Base-by-base conservation (phyloP, 352 stramenopile species). In the Phytophthora fragariae region DNA sequence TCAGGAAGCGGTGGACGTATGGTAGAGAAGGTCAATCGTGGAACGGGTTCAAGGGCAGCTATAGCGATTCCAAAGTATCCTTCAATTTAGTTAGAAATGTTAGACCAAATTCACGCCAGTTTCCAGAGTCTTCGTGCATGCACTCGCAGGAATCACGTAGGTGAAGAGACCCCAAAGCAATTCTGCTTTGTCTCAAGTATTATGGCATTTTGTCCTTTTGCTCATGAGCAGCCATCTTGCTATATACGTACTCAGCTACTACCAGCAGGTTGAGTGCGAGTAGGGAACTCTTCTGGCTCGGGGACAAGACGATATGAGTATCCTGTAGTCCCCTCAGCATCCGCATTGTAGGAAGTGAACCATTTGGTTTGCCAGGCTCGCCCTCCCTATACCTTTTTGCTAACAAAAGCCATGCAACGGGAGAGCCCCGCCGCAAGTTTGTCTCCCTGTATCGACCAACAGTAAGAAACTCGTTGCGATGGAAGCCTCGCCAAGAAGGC, bases 401-500 rank as follows among this genome's bases (percentile, higher is more conserved):
- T 19, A 24, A 37, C 11, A 41, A 50, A 5, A 57, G 39, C 8
- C 35, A 70, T 70, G 59, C 15, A 57, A 61, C 29, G 70, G 70
- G 44, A 76, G 65, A 74, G 70, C 49, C 39, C 15, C 50, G 12
- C 21, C 14, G 0, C 19, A 14, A 46, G 24, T 11, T 17, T 49
- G 35, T 54, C 55, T n/a, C 65, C 15, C 46, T 56, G 58, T 49
- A 46, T 39, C 57, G 53, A 24, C 15, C n/a, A 61, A 29, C 55
- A 74, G 47, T 72, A 66, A 17, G 50, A 44, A 77, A 77, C 71
- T 75, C 59, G 55, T 63, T 33, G 27, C 59, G 65, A 77, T 77
- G 61, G 60, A 24, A 9, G 31, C n/a, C 59, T 24, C 71, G 59
- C 67, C 33, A 55, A 77, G 37, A 49, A 68, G 59, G 33, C 60